Evolutionary conservation across 2,329 filamentous ascomycete genomes (phyloP).

Genomic region (Falciphora oryzae): DNA sequence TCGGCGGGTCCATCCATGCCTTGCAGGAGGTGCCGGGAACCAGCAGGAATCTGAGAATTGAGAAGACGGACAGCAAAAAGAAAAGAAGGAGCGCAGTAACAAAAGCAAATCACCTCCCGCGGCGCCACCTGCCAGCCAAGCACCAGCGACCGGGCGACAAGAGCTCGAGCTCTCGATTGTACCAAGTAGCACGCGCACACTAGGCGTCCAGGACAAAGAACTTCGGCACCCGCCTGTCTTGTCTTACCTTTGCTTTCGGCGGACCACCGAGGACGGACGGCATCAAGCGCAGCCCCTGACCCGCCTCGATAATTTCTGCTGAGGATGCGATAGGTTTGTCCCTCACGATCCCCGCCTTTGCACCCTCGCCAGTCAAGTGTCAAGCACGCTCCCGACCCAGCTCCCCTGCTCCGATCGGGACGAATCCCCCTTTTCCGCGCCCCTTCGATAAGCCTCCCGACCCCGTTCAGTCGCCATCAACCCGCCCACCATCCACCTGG

Average conservation of each 20-base stretch:
- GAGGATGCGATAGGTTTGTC: background rate
- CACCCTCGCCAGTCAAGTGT: background rate
- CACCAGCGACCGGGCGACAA: background rate
- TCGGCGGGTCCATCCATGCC: slow-evolving; percentile 4
- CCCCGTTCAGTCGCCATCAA: background rate
- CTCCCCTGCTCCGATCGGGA: background rate
- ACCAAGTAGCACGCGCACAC: no score
- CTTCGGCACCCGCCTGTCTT: background rate
- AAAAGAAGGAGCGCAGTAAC: background rate
- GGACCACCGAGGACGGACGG: background rate
- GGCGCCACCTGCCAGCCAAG: background rate
- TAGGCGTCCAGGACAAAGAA: background rate
- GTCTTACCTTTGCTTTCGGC: background rate
- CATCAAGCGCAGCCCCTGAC: slow-evolving; percentile 3
- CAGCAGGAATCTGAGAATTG: background rate
- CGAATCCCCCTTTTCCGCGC: background rate
- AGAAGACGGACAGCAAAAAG: background rate
- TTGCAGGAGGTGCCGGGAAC: slow-evolving; percentile 6
- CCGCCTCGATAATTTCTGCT: slow-evolving; percentile 3
- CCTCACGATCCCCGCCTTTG: background rate
- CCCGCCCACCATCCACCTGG: background rate
- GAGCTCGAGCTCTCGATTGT: background rate
- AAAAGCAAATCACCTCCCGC: background rate
- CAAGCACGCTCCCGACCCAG: background rate
- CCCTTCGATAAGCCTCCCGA: background rate